Percentiles rank a stretch among this genome's conserved stretches.
phyloP scores from a whole-genome alignment of 805 yeast species.

The Kluyveromyces starmeri region DNA sequence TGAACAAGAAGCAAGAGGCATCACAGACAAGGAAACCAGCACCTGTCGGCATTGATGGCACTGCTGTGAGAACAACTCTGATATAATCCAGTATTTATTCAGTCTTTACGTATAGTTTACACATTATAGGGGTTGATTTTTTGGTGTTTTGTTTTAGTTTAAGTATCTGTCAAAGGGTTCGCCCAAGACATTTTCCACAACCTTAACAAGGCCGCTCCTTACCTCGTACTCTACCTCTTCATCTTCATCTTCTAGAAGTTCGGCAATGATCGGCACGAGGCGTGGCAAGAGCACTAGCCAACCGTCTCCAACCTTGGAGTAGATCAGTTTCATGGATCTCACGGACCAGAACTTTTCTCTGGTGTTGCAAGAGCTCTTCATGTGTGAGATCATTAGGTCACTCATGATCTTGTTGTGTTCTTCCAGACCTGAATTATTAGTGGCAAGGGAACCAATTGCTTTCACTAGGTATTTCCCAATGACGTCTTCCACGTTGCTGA shows the following conservation, averaged over 20 bases:
- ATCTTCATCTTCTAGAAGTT: slow-evolving; percentile 89
- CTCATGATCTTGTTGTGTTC: slow-evolving; percentile 71
- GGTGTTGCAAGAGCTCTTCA: slow-evolving; percentile 51
- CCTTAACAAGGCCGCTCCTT: slow-evolving; percentile 81
- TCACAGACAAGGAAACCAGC: too few species aligned
- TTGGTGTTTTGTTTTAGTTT: too few species aligned
- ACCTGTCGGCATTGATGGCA: too few species aligned
- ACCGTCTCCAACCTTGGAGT: slow-evolving; percentile 87
- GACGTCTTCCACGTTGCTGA: slow-evolving; percentile 56
- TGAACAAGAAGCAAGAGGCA: too few species aligned
- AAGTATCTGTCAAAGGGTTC: slow-evolving; percentile 86
- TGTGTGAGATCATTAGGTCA: slow-evolving; percentile 50
- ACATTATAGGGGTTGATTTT: too few species aligned
- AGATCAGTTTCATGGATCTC: slow-evolving; percentile 67
- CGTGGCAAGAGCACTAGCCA: slow-evolving; percentile 91
- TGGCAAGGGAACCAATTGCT: slow-evolving; percentile 68
- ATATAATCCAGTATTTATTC: too few species aligned
- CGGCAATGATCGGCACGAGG: slow-evolving; percentile 92
- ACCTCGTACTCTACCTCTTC: slow-evolving; percentile 90
- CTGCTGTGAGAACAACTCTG: too few species aligned
- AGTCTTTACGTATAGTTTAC: too few species aligned
- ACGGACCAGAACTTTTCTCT: slow-evolving; percentile 74
- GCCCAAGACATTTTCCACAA: slow-evolving; percentile 84
- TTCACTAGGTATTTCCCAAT: slow-evolving; percentile 78
- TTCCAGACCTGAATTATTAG: slow-evolving; percentile 55